Base-by-base conservation (phyloP, 2,329 filamentous ascomycete species). In the Ophioceras dolichostomum region DNA sequence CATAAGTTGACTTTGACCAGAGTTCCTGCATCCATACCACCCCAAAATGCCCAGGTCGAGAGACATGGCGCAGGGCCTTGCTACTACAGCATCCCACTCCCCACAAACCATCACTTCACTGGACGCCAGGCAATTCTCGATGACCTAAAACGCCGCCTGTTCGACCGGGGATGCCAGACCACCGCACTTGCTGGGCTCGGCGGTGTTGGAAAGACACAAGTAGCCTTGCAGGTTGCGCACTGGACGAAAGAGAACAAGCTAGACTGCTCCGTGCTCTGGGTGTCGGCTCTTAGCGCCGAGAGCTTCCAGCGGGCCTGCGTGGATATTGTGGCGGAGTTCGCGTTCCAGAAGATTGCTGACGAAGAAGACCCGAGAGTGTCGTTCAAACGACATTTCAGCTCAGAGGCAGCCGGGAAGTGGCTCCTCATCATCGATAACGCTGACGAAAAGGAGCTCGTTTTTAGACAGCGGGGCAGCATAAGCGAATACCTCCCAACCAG, bases 291-390 rank as follows among this genome's bases (percentile, higher is more conserved):
- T 18, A 61, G 56, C 39, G 40, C 44, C n/a, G 55, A 52, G 13
- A 58, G 47, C 38, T 56, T 67, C 39, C 49, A 64, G 27, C 53
- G 60, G 37, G 59, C 59, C 10, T 65, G 57, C 40, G 34, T 33
- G 2, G 50, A 52, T 5, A 52, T 64, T 4, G 54, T 49, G 2
- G 49, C 45, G 28, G 46, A 51, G 45, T 48, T 64, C 10, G 32
- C 39, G 1, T 43, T 58, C 6, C 28, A 60, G 10, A 58, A 68
- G 12, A 2, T 67, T 33, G 45, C 45, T 5, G 58, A 70, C 36
- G 73, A 74, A 41, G 57, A 60, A 33, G 77, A 83, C 42, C 48
- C 76, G 27, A 68, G 70, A 37, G 72, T 78, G 45, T 66, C 74
- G 56, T 75, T 83, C 46, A 62, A 71, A 10, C 33, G 36, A 4